Evolutionary conservation across 192 early-diverging fungal genomes (phyloP), one percentile per base, ranked within the genome.

Genomic region (Gaertneriomyces sp.): DNA sequence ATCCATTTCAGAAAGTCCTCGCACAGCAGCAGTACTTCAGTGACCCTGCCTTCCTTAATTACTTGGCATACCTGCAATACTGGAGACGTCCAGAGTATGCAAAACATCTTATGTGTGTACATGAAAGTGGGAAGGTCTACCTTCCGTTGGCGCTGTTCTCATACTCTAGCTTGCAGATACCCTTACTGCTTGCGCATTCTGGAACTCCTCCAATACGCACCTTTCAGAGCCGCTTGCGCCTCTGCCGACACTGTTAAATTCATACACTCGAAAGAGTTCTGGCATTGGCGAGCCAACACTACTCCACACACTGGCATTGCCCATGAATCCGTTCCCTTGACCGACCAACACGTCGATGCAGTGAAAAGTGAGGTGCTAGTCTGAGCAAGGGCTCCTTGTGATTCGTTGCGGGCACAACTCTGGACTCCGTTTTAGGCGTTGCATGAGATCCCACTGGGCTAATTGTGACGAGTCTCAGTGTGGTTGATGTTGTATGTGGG

Each of bases 61-160:
- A 96, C 64, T 70, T 98, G 17, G 82, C 90, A 45, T 98, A 98
- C 66, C 80, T 98, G 10, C 82, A 84, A 62, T 98, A 96, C 76
- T 98, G 91, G 86, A 79, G 89, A 70, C 73, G 83, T 54, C 93
- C 92, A 7, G 83, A 93, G 76, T 98, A 98, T 74, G 90, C 93
- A 14, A 89, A 90, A 69, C 93, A 88, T 65, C 86, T 98, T 59
- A 81, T 90, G 81, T 90, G 86, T 68, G 25, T 33, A 33, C 25
- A 33, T 33, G 25, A 33, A 33, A 33, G 25, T 33, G 25, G 76
- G 19, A 25, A 47, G 46, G 53, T 45, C n/a, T 17, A 19, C 11
- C 2, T 38, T 53, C 8, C 43, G 6, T 8, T 38, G 19, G 40
- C 19, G 55, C 50, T 6, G 12, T 43, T 9, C 20, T n/a, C 12